phyloP scores from a whole-genome alignment of 2,329 filamentous ascomycete species.

The Clonostachys rhizophaga region DNA sequence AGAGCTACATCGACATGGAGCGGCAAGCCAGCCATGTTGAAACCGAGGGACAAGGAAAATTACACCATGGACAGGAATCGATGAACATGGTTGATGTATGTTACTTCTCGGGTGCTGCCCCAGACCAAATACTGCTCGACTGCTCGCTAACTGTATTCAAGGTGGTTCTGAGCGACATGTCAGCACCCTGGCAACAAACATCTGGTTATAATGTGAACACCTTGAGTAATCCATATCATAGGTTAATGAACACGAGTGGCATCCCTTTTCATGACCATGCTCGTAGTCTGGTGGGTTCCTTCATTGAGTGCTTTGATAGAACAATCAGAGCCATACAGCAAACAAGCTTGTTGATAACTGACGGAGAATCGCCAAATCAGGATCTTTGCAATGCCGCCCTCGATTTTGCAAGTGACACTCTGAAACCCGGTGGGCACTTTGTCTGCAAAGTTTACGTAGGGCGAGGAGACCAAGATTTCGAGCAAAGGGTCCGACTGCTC shows the following conservation, averaged over 20 bases:
- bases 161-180: constrained; percentile 98
- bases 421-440: constrained; percentile 81
- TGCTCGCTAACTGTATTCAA: constrained; percentile 18
- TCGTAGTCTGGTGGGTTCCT: constrained; percentile 78
- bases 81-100: constrained; percentile 64
- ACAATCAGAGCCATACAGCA: not conserved
- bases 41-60: constrained; percentile 1
- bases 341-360: not conserved
- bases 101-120: constrained; percentile 4
- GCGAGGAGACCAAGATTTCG: constrained; percentile 74
- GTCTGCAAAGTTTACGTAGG: constrained; percentile 98
- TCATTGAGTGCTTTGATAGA: not conserved
- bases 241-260: constrained; percentile 99
- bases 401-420: constrained; percentile 77
- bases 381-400: constrained; percentile 87
- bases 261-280: constrained; percentile 82
- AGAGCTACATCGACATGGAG: constrained; percentile 65
- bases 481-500: constrained; percentile 67
- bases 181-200: constrained; percentile 85
- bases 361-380: constrained; percentile 35
- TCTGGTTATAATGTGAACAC: constrained; percentile 77
- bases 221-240: constrained; percentile 91
- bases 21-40: constrained; percentile 24
- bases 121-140: not conserved
- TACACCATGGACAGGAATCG: constrained; percentile 15